These are phyloP conservation scores for Nemania sp. DNA, from an alignment of 2,329 filamentous ascomycete genomes.

Conservation along the genomic window DNA sequence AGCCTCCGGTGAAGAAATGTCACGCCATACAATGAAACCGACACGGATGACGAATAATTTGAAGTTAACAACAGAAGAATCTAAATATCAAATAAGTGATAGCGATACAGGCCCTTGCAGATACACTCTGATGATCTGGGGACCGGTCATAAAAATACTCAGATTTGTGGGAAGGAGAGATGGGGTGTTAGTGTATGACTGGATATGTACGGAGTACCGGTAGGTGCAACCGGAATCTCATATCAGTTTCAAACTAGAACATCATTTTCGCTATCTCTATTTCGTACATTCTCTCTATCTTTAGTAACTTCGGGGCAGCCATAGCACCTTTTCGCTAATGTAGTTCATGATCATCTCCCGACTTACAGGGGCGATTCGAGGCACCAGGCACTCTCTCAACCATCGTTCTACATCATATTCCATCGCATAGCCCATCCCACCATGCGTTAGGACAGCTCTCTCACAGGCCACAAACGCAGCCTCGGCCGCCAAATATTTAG, in stretches of 20 bases:
- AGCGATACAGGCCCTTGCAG: too few relatives aligned
- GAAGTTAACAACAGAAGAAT: too few relatives aligned
- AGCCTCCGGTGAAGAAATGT: too few relatives aligned
- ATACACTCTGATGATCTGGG: too few relatives aligned
- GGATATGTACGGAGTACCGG: too few relatives aligned
- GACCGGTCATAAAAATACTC: too few relatives aligned
- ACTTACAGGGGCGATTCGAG: slow-evolving; percentile 65
- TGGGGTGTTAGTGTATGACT: too few relatives aligned
- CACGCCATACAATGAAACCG: too few relatives aligned
- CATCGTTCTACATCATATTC: slow-evolving; percentile 69
- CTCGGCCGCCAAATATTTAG: slow-evolving; percentile 71
- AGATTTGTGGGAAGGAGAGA: too few relatives aligned
- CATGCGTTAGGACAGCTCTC: slow-evolving; percentile 60
- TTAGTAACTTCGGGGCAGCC: slow-evolving; percentile 68
- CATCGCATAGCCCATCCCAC: slow-evolving; percentile 67
- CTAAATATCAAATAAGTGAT: too few relatives aligned
- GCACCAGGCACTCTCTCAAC: slow-evolving; percentile 66
- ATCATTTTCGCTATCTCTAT: background rate
- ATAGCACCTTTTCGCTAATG: slow-evolving; percentile 68
- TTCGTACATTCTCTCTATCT: background rate
- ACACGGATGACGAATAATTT: too few relatives aligned
- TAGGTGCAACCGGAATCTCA: too few relatives aligned
- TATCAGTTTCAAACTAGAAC: background rate
- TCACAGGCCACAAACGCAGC: slow-evolving; percentile 66
- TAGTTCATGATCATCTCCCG: slow-evolving; percentile 79